Percentiles rank a stretch among this genome's conserved stretches.
Conservation (phyloP, 1,139 yeast genomes). For the Magnusiomyces tetraspermus region DNA sequence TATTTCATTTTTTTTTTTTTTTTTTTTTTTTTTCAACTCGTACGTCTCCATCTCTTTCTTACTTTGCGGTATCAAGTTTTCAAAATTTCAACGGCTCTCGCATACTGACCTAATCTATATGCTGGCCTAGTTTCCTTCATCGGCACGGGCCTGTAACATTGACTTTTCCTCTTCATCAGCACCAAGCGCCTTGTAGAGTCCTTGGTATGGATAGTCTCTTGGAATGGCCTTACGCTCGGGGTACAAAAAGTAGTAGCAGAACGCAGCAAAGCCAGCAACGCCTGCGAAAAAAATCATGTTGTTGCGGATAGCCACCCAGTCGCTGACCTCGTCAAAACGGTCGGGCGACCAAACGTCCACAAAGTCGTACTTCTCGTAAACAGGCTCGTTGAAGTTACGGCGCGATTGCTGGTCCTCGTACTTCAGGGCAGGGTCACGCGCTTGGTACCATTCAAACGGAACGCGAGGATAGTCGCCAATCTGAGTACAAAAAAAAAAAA, state of each 20-base stretch:
- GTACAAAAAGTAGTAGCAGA: constrained; percentile 49
- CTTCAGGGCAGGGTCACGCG: constrained; percentile 59
- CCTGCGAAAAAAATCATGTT: constrained; percentile 45
- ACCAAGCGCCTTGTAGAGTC: constrained; percentile 65
- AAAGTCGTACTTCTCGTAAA: constrained; percentile 61
- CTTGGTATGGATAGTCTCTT: constrained; percentile 65
- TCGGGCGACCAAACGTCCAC: constrained; percentile 87
- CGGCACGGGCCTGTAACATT: constrained; percentile 15
- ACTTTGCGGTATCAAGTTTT: background rate
- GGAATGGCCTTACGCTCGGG: constrained; percentile 75
- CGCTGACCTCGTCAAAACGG: constrained; percentile 51
- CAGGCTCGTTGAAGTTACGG: constrained; percentile 67
- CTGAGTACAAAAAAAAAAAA: constrained; percentile 12
- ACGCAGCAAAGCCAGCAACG: constrained; percentile 46
- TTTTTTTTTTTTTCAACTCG: too few species aligned
- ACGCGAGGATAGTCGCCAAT: constrained; percentile 44
- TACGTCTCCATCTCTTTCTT: too few species aligned
- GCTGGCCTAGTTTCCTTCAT: constrained; percentile 12
- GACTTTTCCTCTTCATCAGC: constrained; percentile 37
- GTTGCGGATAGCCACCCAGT: constrained; percentile 50
- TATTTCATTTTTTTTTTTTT: too few species aligned
- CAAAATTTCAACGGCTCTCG: too few species aligned
- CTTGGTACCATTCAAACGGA: constrained; percentile 43
- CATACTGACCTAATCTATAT: too few species aligned
- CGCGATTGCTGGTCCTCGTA: constrained; percentile 79